Conservation (phyloP, 352 stramenopile species). For the Globisporangium paroecandrum region DNA sequence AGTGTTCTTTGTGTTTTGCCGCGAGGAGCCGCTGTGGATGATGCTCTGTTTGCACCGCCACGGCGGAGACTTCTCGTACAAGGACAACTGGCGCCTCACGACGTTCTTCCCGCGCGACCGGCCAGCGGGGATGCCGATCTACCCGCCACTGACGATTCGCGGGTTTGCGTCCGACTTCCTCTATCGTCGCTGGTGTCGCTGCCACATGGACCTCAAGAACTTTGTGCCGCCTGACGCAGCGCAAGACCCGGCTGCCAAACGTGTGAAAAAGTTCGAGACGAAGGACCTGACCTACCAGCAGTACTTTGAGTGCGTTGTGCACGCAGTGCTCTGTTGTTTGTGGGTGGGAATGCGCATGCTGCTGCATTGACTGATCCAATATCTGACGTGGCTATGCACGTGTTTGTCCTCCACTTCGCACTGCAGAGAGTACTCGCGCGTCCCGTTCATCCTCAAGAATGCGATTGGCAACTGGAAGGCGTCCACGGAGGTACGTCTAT, state of each 20-base stretch:
- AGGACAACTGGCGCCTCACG: conserved; percentile 69
- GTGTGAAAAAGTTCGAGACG: conserved; percentile 53
- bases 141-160: conserved; percentile 28
- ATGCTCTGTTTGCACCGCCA: conserved; percentile 69
- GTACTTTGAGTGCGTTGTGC: conserved; percentile 62
- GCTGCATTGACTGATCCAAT: neutral
- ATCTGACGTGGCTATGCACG: neutral
- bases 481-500: conserved; percentile 40
- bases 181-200: conserved; percentile 81
- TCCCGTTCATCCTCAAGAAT: conserved; percentile 73
- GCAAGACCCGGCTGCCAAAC: conserved; percentile 42
- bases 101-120: conserved; percentile 66
- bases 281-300: conserved; percentile 55
- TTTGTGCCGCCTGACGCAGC: conserved; percentile 44
- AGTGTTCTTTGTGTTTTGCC: conserved; percentile 81
- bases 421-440: conserved; percentile 55
- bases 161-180: conserved; percentile 79
- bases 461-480: conserved; percentile 73
- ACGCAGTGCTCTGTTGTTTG: neutral
- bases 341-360: neutral
- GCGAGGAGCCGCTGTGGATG: conserved; percentile 84
- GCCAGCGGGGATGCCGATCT: conserved; percentile 17
- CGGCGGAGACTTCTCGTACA: conserved; percentile 62
- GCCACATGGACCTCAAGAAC: conserved; percentile 68
- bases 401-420: conserved; percentile 5